Evolutionary conservation across 495 filamentous ascomycete species (phyloP), one percentile per base, ranked within the genome.

Genomic region (Penicillium crystallinum): DNA sequence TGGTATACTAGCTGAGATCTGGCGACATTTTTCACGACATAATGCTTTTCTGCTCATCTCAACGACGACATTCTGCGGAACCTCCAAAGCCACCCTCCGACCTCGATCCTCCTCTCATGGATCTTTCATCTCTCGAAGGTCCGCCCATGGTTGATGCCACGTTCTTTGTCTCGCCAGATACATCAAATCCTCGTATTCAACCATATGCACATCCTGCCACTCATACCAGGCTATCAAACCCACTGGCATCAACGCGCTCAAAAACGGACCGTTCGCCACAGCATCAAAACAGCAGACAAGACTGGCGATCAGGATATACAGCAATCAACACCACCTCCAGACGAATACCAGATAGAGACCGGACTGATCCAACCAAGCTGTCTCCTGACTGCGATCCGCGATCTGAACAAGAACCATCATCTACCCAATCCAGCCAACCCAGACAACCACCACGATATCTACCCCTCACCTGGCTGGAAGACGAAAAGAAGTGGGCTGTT

Each of bases 61-160:
- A 22, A 17, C 48, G 38, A 33, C 22, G 11, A 38, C 9, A 18
- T 34, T 17, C 29, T 11, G 21, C 40, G 23, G 30, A 40, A 37
- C n/a, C 27, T 35, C 37, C 19, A 5, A n/a, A 21, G 29, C 10
- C 10, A 15, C 18, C 25, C 23, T 19, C 46, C 29, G 19, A 22
- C 9, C 21, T 23, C 11, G 12, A 39, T 12, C 17, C 18, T 39
- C 29, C 48, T 21, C 12, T 34, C 41, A 67, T 71, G 57, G 68
- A 71, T 55, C 67, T 73, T 22, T 73, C 70, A 11, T 71, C 67
- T 9, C 58, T 73, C 10, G 70, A 70, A 56, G 70, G 70, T 10
- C 68, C 70, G 37, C 65, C 66, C 11, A 57, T 73, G 21, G 22
- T 45, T 9, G 61, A 70, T 33, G 19, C 58, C 2, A 54, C 46